These are phyloP conservation scores for Aplosporella prunicola DNA, from an alignment of 2,329 filamentous ascomycete genomes.

Conservation along the genomic window DNA sequence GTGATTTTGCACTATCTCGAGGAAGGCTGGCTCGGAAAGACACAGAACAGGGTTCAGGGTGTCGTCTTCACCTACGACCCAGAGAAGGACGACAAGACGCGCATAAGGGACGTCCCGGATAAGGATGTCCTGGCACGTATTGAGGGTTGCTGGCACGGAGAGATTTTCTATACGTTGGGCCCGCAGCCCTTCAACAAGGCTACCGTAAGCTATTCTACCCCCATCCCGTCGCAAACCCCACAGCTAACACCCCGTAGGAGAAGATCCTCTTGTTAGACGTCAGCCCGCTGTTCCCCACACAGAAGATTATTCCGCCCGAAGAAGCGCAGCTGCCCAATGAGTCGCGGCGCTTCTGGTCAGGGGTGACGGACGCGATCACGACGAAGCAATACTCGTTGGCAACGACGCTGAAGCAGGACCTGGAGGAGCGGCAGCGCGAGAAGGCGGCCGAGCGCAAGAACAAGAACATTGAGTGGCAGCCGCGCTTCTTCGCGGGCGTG, in stretches of 20 bases:
- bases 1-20: conserved; percentile 88
- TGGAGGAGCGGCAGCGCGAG: conserved; percentile 81
- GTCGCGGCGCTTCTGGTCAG: conserved; percentile 76
- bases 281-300: conserved; percentile 65
- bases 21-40: conserved; percentile 86
- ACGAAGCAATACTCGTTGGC: conserved; percentile 76
- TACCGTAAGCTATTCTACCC: conserved; percentile 43
- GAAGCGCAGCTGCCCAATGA: conserved; percentile 81
- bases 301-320: conserved; percentile 69
- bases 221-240: conserved; percentile 44
- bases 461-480: conserved; percentile 61
- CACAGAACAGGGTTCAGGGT: conserved; percentile 85
- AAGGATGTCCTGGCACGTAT: conserved; percentile 74
- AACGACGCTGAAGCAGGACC: conserved; percentile 77
- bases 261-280: conserved; percentile 77
- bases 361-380: conserved; percentile 76
- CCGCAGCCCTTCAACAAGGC: conserved; percentile 36
- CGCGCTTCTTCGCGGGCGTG: conserved; percentile 71
- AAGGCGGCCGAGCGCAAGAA: conserved; percentile 73
- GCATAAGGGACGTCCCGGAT: conserved; percentile 77
- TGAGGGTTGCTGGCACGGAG: conserved; percentile 75
- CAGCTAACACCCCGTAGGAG: conserved; percentile 27
- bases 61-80: conserved; percentile 87
- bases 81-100: conserved; percentile 68
- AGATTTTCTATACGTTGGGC: conserved; percentile 51